Percentiles rank a stretch among this genome's conserved stretches.
Evolutionary conservation across 2,329 filamentous ascomycete genomes (phyloP).

Genomic region (Peltaster fructicola): DNA sequence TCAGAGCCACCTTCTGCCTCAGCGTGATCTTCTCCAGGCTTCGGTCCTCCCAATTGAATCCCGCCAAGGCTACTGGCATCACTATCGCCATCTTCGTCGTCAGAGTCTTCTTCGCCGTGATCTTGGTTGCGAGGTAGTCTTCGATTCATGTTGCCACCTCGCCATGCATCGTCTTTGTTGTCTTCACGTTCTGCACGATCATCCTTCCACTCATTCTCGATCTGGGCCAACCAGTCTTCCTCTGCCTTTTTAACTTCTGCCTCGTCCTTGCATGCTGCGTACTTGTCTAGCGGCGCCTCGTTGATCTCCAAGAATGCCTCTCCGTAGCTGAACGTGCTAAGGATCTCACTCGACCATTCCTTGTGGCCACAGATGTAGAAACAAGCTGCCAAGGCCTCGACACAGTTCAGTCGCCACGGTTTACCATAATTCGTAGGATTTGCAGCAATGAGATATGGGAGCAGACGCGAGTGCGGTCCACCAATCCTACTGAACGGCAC

Average conservation of each 20-base stretch:
- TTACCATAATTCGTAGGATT: conserved; percentile 96
- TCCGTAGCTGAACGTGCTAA: conserved; percentile 78
- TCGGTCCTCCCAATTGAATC: conserved; percentile 18
- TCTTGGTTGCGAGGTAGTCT: conserved; percentile 35
- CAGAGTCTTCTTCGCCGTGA: conserved; percentile 26
- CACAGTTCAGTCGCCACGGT: conserved; percentile 89
- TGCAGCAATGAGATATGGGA: conserved; percentile 90
- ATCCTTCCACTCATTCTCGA: conserved; percentile 77
- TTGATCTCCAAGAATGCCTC: conserved; percentile 85
- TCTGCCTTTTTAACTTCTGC: conserved; percentile 70
- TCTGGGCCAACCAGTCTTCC: conserved; percentile 70
- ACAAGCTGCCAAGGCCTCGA: conserved; percentile 80
- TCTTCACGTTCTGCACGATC: conserved; percentile 50
- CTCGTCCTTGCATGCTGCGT: conserved; percentile 68
- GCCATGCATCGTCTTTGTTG: conserved; percentile 60
- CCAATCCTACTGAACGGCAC: conserved; percentile 84
- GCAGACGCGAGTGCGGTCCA: conserved; percentile 73
- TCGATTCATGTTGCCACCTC: conserved; percentile 74
- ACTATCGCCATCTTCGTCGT: conserved; percentile 21
- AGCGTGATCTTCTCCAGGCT: conserved; percentile 34
- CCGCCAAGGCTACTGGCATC: conserved; percentile 19
- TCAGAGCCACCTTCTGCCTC: conserved; percentile 25
- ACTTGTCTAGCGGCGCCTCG: conserved; percentile 58
- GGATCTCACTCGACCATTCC: conserved; percentile 75
- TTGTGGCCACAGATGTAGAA: conserved; percentile 83